Conservation (phyloP, 1,284 basidiomycete species). For the Ceratobasidium sp. region DNA sequence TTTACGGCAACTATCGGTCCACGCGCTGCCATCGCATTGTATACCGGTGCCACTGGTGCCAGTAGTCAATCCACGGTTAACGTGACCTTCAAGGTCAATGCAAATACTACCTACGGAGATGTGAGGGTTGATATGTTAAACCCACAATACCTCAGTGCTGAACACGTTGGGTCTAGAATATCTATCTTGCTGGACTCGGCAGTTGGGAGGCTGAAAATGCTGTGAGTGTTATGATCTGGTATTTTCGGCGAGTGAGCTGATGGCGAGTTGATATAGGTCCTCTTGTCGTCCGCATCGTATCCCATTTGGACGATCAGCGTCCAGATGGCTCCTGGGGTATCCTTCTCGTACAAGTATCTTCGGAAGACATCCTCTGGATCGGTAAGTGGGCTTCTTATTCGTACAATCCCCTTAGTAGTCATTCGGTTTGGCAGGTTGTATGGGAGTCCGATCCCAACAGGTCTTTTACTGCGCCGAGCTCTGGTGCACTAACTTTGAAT, state of each 20-base stretch:
- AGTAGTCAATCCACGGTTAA: slow-evolving; percentile 9
- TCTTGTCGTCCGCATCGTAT: slow-evolving; percentile 67
- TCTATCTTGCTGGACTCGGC: slow-evolving; percentile 43
- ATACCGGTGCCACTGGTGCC: slow-evolving; percentile 60
- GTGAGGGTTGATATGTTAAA: not conserved
- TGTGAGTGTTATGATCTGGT: not conserved
- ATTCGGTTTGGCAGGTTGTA: slow-evolving; percentile 50
- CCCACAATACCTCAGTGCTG: not conserved
- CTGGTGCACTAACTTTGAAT: slow-evolving; percentile 60
- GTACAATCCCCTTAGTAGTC: not conserved
- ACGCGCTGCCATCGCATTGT: slow-evolving; percentile 71
- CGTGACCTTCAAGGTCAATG: slow-evolving; percentile 34
- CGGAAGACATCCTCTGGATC: slow-evolving; percentile 67
- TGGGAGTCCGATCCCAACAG: slow-evolving; percentile 74
- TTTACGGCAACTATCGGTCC: slow-evolving; percentile 68
- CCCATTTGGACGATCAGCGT: slow-evolving; percentile 70
- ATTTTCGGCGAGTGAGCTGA: not conserved
- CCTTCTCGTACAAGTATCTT: slow-evolving; percentile 73
- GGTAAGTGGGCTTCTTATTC: slow-evolving; percentile 54
- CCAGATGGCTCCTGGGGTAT: slow-evolving; percentile 63
- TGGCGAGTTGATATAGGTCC: slow-evolving; percentile 60
- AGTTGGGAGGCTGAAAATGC: slow-evolving; percentile 28
- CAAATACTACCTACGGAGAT: slow-evolving; percentile 41
- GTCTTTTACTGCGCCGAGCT: slow-evolving; percentile 60
- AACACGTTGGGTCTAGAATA: slow-evolving; percentile 14